phyloP scores from a whole-genome alignment of 2,329 filamentous ascomycete genomes.

The Botryosphaeria dothidea region DNA sequence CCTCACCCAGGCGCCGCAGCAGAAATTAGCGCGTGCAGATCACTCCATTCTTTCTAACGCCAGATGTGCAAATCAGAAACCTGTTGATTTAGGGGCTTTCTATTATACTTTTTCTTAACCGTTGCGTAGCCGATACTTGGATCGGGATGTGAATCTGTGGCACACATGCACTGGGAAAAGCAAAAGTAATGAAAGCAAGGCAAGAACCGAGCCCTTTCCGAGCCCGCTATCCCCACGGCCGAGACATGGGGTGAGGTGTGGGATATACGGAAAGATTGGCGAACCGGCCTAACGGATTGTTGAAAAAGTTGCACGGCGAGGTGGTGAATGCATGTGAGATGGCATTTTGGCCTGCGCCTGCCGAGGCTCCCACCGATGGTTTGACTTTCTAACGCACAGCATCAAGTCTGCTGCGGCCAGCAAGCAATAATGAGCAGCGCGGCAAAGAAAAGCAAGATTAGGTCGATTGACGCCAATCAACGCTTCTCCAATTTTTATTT shows the following conservation, averaged over 20 bases:
- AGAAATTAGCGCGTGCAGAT: neutral
- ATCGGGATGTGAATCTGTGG: neutral
- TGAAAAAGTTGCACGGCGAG: neutral
- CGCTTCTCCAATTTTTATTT: no score
- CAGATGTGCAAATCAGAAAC: neutral
- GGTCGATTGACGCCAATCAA: no score
- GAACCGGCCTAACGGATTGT: neutral
- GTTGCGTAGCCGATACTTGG: neutral
- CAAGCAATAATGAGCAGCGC: no score
- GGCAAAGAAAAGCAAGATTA: no score
- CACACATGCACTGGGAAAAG: neutral
- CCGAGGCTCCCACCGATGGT: no score
- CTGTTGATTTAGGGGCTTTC: neutral
- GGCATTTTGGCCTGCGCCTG: no score
- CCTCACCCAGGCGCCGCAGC: neutral
- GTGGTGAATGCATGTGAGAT: no score
- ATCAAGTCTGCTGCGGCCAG: no score
- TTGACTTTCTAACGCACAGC: no score
- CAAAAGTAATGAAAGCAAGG: neutral
- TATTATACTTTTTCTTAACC: neutral
- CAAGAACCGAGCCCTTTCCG: neutral
- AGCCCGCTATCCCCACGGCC: neutral
- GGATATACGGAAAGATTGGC: neutral
- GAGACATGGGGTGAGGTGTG: neutral
- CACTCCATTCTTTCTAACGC: neutral